Conservation (phyloP, 495 filamentous ascomycete species). For the Penicillium samsonianum region DNA sequence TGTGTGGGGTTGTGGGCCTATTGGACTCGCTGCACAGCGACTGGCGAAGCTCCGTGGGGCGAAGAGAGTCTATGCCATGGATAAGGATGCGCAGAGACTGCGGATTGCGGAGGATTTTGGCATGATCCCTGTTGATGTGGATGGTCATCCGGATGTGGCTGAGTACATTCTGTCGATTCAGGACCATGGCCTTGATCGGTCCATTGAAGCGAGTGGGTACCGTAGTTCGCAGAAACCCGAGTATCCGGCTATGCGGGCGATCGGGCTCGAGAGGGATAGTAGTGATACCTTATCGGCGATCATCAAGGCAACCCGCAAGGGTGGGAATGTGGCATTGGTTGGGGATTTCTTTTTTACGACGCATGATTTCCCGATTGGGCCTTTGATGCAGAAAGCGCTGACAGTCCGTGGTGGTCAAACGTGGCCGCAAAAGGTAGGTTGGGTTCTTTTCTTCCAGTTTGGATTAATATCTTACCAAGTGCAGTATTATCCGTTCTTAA, state of each 20-base stretch:
- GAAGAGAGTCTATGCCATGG: constrained; percentile 34
- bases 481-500: constrained; percentile 33
- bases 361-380: constrained; percentile 32
- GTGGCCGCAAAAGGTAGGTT: constrained; percentile 27
- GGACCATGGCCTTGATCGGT: constrained; percentile 34
- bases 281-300: constrained; percentile 32
- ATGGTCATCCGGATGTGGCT: constrained; percentile 27
- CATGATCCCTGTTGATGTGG: constrained; percentile 29
- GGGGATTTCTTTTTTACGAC: constrained; percentile 37
- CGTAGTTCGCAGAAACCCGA: constrained; percentile 24
- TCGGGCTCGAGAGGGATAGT: constrained; percentile 30
- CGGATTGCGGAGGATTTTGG: constrained; percentile 29
- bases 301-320: constrained; percentile 34
- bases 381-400: constrained; percentile 33
- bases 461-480: background rate
- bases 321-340: constrained; percentile 35
- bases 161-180: constrained; percentile 33
- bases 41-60: constrained; percentile 32
- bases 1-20: constrained; percentile 46
- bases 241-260: constrained; percentile 26
- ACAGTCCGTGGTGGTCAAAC: constrained; percentile 31
- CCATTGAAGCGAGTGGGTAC: constrained; percentile 40
- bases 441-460: background rate
- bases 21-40: constrained; percentile 29
- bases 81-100: constrained; percentile 31